Conservation (phyloP, 2,329 filamentous ascomycete genomes). For the Penicillium nordicum region DNA sequence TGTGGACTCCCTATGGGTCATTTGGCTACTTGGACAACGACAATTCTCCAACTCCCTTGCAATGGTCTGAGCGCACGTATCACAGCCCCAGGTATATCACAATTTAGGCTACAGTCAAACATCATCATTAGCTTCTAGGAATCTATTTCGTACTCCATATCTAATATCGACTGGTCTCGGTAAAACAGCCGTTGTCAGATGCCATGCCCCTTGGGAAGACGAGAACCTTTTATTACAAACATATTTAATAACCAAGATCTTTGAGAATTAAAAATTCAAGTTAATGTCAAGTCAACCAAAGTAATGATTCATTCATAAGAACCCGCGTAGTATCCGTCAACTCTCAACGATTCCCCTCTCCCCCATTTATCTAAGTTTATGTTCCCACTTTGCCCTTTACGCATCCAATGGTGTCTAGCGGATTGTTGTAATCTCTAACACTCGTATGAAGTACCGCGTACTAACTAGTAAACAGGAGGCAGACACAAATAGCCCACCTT, state of each 20-base stretch:
- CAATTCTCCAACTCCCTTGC: not conserved
- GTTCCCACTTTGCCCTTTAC: not conserved
- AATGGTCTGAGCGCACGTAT: not conserved
- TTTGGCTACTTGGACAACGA: not conserved
- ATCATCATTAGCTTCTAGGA: too few species aligned
- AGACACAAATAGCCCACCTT: not conserved
- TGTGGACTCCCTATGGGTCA: not conserved
- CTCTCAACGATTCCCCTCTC: not conserved
- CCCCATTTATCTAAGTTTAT: slow-evolving; percentile 1
- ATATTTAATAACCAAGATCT: not conserved
- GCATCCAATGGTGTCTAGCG: not conserved
- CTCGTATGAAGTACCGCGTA: not conserved
- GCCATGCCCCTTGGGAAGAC: not conserved
- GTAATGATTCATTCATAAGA: not conserved
- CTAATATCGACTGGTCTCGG: not conserved
- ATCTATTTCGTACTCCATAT: not conserved
- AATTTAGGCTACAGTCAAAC: not conserved
- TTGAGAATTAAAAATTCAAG: not conserved
- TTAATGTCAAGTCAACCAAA: not conserved
- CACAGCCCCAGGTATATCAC: not conserved
- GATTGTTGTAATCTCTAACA: not conserved
- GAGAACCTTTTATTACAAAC: not conserved
- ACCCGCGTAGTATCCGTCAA: not conserved
- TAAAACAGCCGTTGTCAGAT: not conserved
- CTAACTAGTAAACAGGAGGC: not conserved